phyloP scores from a whole-genome alignment of 176 grass and related monocot genomes.

The Pharus latifolius region DNA sequence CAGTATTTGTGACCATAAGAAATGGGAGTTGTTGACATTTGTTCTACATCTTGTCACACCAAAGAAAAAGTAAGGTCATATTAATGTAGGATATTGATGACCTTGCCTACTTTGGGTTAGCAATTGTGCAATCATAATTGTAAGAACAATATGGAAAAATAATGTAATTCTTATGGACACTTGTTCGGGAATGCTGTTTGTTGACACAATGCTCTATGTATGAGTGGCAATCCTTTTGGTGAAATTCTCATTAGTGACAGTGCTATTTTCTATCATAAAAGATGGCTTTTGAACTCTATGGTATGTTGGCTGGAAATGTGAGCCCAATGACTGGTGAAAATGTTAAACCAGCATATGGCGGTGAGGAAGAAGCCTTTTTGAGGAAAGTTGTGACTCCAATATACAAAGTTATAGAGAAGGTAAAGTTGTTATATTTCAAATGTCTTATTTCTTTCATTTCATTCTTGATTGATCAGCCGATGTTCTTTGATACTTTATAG shows the following conservation, averaged over 20 bases:
- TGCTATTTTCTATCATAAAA: conserved; percentile 20
- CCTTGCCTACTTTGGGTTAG: background rate
- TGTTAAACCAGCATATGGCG: conserved; percentile 86
- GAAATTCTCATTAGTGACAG: background rate
- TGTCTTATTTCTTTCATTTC: conserved; percentile 6
- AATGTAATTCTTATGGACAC: background rate
- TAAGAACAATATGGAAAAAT: background rate
- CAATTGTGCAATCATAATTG: background rate
- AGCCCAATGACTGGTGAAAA: conserved; percentile 92
- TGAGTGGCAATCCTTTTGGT: background rate
- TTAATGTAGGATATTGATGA: background rate
- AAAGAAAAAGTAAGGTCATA: background rate
- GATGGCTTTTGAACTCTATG: conserved; percentile 97
- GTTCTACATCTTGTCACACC: background rate
- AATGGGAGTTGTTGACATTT: background rate
- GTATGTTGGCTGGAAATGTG: conserved; percentile 79
- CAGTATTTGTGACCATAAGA: background rate
- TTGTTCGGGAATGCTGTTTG: background rate
- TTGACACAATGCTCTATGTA: background rate
- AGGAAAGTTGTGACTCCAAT: conserved; percentile 91
- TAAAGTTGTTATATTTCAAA: conserved; percentile 13
- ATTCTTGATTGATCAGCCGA: background rate
- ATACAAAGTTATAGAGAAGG: conserved; percentile 66
- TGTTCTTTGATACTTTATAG: conserved; percentile 25
- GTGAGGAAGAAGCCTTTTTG: conserved; percentile 77